phyloP scores from a whole-genome alignment of 139 green algal genomes.

The Haematococcus sp. region DNA sequence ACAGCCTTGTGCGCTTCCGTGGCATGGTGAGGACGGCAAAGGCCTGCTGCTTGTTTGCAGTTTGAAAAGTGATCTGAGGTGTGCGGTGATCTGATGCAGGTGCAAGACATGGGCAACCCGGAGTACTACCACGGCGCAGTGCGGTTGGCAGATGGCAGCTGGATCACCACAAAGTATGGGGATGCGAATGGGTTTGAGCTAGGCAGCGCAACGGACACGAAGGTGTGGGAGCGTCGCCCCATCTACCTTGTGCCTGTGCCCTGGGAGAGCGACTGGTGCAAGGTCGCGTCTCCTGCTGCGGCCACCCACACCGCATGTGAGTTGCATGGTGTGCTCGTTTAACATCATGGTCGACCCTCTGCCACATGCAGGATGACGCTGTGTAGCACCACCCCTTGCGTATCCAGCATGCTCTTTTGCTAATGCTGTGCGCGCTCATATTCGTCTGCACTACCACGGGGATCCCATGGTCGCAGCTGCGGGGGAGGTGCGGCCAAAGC shows the following conservation, averaged over 20 bases:
- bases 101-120: conserved; percentile 69
- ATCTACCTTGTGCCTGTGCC: conserved; percentile 41
- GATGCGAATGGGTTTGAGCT: conserved; percentile 16
- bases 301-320: not conserved
- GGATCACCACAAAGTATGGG: conserved; percentile 45
- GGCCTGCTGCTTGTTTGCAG: not conserved
- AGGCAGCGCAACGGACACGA: not conserved
- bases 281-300: not conserved
- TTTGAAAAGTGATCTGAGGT: not conserved
- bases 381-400: not conserved
- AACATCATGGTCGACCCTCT: not conserved
- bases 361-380: not conserved
- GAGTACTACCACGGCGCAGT: conserved; percentile 66
- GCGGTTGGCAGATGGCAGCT: conserved; percentile 24
- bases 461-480: too few species aligned
- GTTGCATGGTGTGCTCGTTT: not conserved
- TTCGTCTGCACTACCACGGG: too few species aligned
- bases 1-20: conserved; percentile 56
- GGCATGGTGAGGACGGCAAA: conserved; percentile 60
- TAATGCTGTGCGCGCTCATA: too few species aligned
- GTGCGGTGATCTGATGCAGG: conserved; percentile 23
- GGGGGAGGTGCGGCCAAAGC: too few species aligned
- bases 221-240: conserved; percentile 47
- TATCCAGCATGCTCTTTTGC: too few species aligned
- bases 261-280: conserved; percentile 16